Evolutionary conservation across 2,329 filamentous ascomycete species (phyloP).

Genomic region (Aschersonia sp.): DNA sequence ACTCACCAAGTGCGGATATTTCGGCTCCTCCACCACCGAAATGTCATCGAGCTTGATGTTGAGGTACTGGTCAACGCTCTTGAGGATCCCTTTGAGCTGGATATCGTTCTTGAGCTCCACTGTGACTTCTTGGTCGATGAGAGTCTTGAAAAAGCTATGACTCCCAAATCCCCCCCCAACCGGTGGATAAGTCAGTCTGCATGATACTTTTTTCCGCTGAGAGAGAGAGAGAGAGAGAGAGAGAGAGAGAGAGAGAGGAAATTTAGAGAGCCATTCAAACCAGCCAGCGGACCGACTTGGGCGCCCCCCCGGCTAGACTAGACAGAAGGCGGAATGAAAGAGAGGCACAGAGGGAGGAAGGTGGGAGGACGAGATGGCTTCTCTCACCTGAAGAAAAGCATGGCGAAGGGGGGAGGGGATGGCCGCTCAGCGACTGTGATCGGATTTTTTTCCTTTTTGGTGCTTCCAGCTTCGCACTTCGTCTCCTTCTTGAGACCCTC

Average conservation of each 20-base stretch:
- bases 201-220: background rate
- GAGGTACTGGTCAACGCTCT: slow-evolving; percentile 96
- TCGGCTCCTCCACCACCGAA: slow-evolving; percentile 77
- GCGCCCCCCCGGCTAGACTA: too few species aligned
- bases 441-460: too few species aligned
- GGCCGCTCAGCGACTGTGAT: background rate
- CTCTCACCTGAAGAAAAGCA: slow-evolving; percentile 30
- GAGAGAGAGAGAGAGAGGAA: background rate
- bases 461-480: too few species aligned
- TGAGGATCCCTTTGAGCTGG: slow-evolving; percentile 85
- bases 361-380: background rate
- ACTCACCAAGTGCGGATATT: slow-evolving; percentile 80
- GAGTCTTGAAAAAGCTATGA: slow-evolving; percentile 88
- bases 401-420: slow-evolving; percentile 10
- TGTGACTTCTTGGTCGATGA: slow-evolving; percentile 92
- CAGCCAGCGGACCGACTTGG: too few species aligned
- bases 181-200: background rate
- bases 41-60: slow-evolving; percentile 99
- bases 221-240: background rate
- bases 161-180: background rate
- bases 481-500: too few species aligned
- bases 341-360: background rate
- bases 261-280: too few species aligned
- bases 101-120: slow-evolving; percentile 99
- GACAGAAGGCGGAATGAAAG: too few species aligned